Percentiles rank a stretch among this genome's conserved stretches.
Conservation (phyloP, 2,329 filamentous ascomycete species). For the Colletotrichum plurivorum region DNA sequence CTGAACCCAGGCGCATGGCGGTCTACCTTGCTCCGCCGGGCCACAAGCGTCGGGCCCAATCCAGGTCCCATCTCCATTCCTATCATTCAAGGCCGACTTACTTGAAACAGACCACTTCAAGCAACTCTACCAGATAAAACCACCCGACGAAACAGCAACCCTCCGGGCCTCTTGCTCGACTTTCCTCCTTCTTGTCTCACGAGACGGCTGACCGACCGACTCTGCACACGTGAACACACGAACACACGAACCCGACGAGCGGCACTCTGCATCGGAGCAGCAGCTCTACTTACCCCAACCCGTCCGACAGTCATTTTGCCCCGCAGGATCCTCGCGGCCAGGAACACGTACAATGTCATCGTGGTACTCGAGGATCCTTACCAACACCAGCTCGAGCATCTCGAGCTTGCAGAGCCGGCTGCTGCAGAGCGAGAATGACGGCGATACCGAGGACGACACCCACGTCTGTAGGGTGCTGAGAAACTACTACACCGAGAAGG, state of each 20-base stretch:
- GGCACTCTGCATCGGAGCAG: slow-evolving; percentile 13
- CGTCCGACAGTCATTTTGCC: slow-evolving; percentile 29
- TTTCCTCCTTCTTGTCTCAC: slow-evolving; percentile 7
- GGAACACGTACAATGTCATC: slow-evolving; percentile 72
- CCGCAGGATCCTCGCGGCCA: slow-evolving; percentile 40
- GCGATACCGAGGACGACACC: slow-evolving; percentile 88
- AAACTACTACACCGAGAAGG: slow-evolving; percentile 93
- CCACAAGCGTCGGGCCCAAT: slow-evolving; percentile 29
- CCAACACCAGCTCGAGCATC: slow-evolving; percentile 75
- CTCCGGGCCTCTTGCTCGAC: background rate
- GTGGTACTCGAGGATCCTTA: slow-evolving; percentile 84
- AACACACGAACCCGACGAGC: slow-evolving; percentile 3
- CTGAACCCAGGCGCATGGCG: no score
- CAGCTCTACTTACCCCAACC: slow-evolving; percentile 35
- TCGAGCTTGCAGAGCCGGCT: slow-evolving; percentile 78
- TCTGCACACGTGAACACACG: background rate
- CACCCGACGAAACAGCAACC: slow-evolving; percentile 24
- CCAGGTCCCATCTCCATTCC: slow-evolving; percentile 32
- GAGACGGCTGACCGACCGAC: slow-evolving; percentile 22
- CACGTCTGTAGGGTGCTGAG: slow-evolving; percentile 95
- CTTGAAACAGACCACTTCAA: slow-evolving; percentile 40
- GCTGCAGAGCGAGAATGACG: slow-evolving; percentile 75
- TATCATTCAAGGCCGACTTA: slow-evolving; percentile 37
- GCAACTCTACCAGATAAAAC: slow-evolving; percentile 29
- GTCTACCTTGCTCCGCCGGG: slow-evolving; percentile 27